phyloP scores from a whole-genome alignment of 129 eudicot genomes.

The Pittosporum tobira region DNA sequence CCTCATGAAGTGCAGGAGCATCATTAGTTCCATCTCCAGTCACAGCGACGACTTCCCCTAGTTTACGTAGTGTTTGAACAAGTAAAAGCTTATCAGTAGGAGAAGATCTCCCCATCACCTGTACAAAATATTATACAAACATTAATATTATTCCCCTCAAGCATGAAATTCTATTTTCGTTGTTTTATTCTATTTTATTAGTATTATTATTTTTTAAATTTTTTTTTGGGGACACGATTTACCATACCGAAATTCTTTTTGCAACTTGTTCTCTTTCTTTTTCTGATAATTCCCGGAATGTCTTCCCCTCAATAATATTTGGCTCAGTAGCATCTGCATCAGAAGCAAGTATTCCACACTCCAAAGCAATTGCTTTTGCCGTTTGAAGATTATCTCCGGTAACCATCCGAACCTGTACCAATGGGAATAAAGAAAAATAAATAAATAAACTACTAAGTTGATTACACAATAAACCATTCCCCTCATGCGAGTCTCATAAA shows the following conservation, averaged over 20 bases:
- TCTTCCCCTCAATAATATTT: conserved; percentile 64
- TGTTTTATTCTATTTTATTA: no score
- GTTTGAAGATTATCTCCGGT: conserved; percentile 94
- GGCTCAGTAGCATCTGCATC: conserved; percentile 49
- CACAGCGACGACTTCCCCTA: conserved; percentile 91
- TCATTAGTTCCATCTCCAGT: conserved; percentile 99
- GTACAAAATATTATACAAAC: conserved; percentile 2
- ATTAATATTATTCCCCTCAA: neutral
- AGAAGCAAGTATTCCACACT: conserved; percentile 73
- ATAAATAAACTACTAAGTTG: neutral
- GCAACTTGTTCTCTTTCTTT: conserved; percentile 71
- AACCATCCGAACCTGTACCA: conserved; percentile 83
- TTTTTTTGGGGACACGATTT: no score
- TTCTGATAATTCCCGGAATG: conserved; percentile 72
- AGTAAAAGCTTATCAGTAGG: conserved; percentile 92
- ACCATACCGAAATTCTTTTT: conserved; percentile 45
- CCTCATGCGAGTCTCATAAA: no score
- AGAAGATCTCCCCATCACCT: conserved; percentile 99
- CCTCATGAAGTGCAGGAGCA: conserved; percentile 99
- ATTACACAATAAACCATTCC: neutral
- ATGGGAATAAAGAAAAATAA: neutral
- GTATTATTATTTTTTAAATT: no score
- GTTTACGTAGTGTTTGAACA: conserved; percentile 76
- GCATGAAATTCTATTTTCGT: conserved; percentile 1
- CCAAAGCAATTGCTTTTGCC: conserved; percentile 90